phyloP scores from a whole-genome alignment of 169 alveolate genomes.

The Cryptosporidium meleagridis region DNA sequence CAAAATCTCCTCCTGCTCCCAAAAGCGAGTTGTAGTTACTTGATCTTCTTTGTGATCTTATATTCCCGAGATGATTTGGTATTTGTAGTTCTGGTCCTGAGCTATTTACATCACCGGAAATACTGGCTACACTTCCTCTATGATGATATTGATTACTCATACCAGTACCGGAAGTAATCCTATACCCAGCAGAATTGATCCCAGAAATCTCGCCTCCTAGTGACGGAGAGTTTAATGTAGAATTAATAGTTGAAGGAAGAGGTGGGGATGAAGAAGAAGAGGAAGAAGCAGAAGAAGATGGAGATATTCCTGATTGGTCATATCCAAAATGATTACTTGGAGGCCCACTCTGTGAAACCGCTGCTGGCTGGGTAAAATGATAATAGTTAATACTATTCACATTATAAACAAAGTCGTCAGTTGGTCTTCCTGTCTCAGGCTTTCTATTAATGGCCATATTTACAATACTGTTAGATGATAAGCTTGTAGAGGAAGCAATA shows the following conservation, averaged over 20 bases:
- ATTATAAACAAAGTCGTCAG: constrained; percentile 35
- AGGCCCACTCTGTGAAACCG: not conserved
- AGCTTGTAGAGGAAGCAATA: not conserved
- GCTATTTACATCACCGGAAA: not conserved
- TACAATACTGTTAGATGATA: not conserved
- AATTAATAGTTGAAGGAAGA: not conserved
- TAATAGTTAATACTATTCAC: constrained; percentile 25
- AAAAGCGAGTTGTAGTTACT: not conserved
- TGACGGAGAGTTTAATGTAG: not conserved
- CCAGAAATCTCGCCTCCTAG: not conserved
- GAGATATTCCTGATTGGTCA: not conserved
- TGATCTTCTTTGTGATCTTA: not conserved
- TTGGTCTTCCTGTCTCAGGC: constrained; percentile 56
- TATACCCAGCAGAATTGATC: not conserved
- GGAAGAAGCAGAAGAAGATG: not conserved
- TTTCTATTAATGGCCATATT: constrained; percentile 10
- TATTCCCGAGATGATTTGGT: not conserved
- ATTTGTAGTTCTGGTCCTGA: constrained; percentile 8
- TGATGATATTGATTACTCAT: not conserved
- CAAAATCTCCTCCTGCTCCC: not conserved
- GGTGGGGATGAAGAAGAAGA: not conserved
- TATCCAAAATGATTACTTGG: not conserved
- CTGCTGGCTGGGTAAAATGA: not conserved
- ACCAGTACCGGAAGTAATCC: not conserved
- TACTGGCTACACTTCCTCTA: not conserved